Base-by-base conservation (phyloP, 129 eudicot species). In the Arctium lappa region DNA sequence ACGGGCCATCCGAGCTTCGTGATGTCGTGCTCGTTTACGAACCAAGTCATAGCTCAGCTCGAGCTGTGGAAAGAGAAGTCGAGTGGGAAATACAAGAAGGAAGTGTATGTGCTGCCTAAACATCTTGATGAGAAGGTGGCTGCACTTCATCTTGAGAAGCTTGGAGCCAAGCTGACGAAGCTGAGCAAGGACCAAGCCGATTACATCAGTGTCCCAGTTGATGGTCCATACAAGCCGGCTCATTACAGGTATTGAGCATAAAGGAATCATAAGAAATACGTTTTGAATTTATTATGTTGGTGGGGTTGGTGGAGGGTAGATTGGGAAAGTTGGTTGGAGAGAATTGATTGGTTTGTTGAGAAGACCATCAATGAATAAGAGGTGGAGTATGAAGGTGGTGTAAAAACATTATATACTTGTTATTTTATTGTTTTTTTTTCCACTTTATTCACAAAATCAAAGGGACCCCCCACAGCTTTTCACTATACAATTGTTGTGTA, bases 71-170 rank as follows among this genome's bases (percentile, higher is more conserved):
- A 84, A 1, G 88, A 89, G 76, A 86, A 80, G 80, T 73, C 79
- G 13, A 66, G 63, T 1, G 88, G 88, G 48, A 88, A 88, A 79
- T 85, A 88, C 29, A 86, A 88, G 86, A 88, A 85, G 82, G 87
- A 84, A 12, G 90, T 85, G 4, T 84, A 88, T 74, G 86, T 88
- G 48, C 36, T 88, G 79, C 90, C 88, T 36, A 88, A 85, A 39
- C 90, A 88, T 82, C 80, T 88, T 48, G 90, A 88, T 85, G 90
- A 88, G 86, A 88, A 88, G 78, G 90, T 88, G 30, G 90, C 86
- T 22, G 86, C 90, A 8, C 90, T 88, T 72, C 88, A 88, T 85
- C 88, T 88, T 44, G 88, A 82, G 8, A 85, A 88, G 88, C 90
- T 88, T 70, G 90, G 90, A 53, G 90, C 90, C 8, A 88, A 75